Base-by-base conservation (phyloP, 1,284 basidiomycete genomes). In the Singerocomus rubriflavus region DNA sequence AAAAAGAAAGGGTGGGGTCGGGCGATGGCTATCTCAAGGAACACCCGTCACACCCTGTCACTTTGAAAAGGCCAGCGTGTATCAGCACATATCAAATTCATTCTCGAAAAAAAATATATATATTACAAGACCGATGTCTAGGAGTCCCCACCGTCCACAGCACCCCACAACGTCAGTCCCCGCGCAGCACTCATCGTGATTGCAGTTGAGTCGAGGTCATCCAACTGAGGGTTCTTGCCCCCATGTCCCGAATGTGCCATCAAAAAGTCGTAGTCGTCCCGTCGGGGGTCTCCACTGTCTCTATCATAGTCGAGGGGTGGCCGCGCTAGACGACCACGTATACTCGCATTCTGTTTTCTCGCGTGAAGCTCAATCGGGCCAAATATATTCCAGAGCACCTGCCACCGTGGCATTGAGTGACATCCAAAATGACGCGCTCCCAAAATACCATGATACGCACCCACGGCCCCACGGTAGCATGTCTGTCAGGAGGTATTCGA, bases 381-480 rank as follows among this genome's bases (percentile, higher is more conserved):
- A 50, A 71, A 71, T 47, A 80, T 77, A 42, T 74, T 73, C 57
- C 68, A 71, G 29, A 77, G 62, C 1, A 79, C 70, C 78, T 80
- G 44, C 10, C 36, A 56, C 41, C 36, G 17, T 47, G 34, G n/a
- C 16, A 21, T 46, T 12, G 30, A 36, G 39, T 57, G 16, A 58
- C 52, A 48, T 52, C 40, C 31, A 31, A 9, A 29, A 32, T 16
- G 21, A 21, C 33, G 12, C 31, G 16, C 17, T 32, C 38, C 7
- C 37, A 34, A 41, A n/a, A 27, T 16, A n/a, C 21, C 27, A 29
- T 32, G 32, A 48, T 30, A 63, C 75, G 50, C 63, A 84, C 84
- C 79, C 76, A 79, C 56, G 75, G 75, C 9, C 74, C 77, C 34
- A 86, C 62, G 40, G 59, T 63, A 14, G 67, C 67, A 58, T 85